Evolutionary conservation across 1,284 basidiomycete genomes (phyloP), one percentile per base, ranked within the genome.

Genomic region (Irpex lacteus): DNA sequence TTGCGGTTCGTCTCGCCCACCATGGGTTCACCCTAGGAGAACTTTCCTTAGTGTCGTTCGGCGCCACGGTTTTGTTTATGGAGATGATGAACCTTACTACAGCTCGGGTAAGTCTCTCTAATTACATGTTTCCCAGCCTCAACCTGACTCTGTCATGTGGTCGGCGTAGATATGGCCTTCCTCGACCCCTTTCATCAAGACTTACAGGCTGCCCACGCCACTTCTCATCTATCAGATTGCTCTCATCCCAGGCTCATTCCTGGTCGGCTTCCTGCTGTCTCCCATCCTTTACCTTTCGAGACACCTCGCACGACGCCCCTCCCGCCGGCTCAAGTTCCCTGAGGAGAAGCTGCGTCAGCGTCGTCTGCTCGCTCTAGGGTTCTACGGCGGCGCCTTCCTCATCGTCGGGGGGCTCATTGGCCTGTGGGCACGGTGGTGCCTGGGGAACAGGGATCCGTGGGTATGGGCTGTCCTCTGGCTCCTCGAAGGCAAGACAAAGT

Each of bases 11-110:
- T 21, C 82, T 99, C 38, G 97, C 96, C 0, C 90, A 98, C 69
- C 87, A 92, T 26, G 94, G 94, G 11, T 97, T 98, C 76, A 99
- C 97, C 0, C 83, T 99, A 1, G 98, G 98, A 57, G 98, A 99
- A 75, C 84, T 98, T 8, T 90, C 90, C 18, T 80, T 98, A 21
- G 92, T 98, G 13, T 90, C 91, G 47, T 92, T 94, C 68, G 92
- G 95, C 53, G 95, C 93, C 15, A 93, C 95, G 0, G 90, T 91
- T 1, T 75, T 99, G 40, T 91, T 89, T 70, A 89, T 96, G 81
- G 98, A 99, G 74, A 81, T 90, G 19, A 78, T 95, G 64, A 93
- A 92, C 70, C 75, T 96, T 64, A 96, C 94, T 1, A 86, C 88
- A 59, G 88, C 91, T 60, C 85, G 85, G 76, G 94, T 95, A 73